These are phyloP conservation scores for Cynara cardunculus DNA, from an alignment of 129 eudicot species.

Conservation along the genomic window DNA sequence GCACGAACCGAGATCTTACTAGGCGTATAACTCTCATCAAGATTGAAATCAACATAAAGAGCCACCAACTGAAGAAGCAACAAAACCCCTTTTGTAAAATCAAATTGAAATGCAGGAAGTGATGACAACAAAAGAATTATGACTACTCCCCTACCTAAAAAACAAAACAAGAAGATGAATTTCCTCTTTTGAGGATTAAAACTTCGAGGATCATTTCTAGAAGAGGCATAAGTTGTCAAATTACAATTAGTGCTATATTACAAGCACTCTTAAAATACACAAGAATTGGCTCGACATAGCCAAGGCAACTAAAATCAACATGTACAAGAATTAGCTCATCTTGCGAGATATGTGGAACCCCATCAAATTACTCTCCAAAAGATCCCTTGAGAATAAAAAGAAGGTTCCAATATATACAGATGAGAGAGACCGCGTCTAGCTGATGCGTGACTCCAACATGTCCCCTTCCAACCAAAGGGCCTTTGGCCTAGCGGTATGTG, in stretches of 20 bases:
- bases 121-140: background rate
- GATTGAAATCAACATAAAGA: conserved; percentile 89
- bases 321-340: background rate
- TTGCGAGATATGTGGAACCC: too few relatives aligned
- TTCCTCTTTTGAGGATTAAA: background rate
- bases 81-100: background rate
- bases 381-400: too few relatives aligned
- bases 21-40: conserved; percentile 98
- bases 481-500: too few relatives aligned
- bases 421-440: too few relatives aligned
- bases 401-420: too few relatives aligned
- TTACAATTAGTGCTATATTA: background rate
- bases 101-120: background rate
- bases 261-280: background rate
- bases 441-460: too few relatives aligned
- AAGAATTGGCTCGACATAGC: background rate
- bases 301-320: background rate
- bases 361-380: too few relatives aligned
- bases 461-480: too few relatives aligned
- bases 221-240: background rate
- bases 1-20: conserved; percentile 91
- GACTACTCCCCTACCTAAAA: background rate
- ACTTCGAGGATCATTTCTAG: background rate
- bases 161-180: background rate
- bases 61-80: conserved; percentile 56